phyloP scores from a whole-genome alignment of 1,284 basidiomycete genomes.

The Ceratobasidium sp. region DNA sequence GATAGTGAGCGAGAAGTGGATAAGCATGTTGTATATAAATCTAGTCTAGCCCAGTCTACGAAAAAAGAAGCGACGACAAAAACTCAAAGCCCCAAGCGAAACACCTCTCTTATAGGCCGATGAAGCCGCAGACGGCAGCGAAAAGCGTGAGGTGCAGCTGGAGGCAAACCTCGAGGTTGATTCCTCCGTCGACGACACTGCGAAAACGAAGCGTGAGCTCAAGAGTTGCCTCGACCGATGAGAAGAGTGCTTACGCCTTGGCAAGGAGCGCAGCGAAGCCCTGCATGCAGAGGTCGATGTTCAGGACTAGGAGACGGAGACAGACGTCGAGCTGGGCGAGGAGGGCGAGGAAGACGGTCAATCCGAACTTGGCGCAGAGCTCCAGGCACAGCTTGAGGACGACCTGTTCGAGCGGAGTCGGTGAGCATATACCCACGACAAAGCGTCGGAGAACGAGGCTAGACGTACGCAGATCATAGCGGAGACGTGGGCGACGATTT shows the following conservation, averaged over 20 bases:
- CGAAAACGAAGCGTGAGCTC: no score
- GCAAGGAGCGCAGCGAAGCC: not conserved
- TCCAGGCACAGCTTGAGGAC: constrained; percentile 3
- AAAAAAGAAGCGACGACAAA: no score
- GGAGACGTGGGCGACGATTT: not conserved
- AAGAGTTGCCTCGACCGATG: no score
- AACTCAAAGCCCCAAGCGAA: no score
- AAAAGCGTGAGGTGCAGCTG: no score
- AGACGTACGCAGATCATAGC: not conserved
- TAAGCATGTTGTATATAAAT: no score
- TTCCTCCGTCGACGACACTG: no score
- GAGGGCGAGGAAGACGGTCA: not conserved
- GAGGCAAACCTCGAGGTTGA: no score
- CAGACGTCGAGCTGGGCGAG: constrained; percentile 18
- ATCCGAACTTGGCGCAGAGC: constrained; percentile 14
- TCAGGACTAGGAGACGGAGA: not conserved
- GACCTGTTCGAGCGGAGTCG: not conserved
- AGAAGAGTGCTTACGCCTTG: constrained; percentile 4
- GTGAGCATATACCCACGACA: not conserved
- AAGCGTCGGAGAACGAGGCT: not conserved
- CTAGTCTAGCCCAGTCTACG: no score
- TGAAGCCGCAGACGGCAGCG: no score
- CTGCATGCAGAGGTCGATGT: constrained; percentile 12
- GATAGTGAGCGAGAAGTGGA: no score
- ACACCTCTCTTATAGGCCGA: no score